These are phyloP conservation scores for Elsinoe arachidis DNA, from an alignment of 2,329 filamentous ascomycete genomes.

Conservation along the genomic window DNA sequence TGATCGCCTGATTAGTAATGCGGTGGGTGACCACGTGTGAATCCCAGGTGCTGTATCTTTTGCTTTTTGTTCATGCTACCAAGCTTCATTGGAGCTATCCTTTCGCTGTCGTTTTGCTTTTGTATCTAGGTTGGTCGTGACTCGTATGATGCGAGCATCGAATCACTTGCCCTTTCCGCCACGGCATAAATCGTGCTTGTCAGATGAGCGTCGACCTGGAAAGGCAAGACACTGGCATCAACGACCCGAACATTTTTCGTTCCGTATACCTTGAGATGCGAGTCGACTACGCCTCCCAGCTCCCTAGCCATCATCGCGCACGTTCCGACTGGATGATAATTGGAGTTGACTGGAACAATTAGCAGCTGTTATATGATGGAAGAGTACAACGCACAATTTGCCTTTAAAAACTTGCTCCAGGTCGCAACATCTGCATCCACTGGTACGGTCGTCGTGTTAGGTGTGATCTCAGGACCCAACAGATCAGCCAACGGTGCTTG, in stretches of 20 bases:
- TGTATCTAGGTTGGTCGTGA: too few relatives aligned
- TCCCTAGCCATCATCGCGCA: conserved; percentile 28
- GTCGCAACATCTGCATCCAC: too few relatives aligned
- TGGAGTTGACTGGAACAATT: conserved; percentile 18
- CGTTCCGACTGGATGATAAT: conserved; percentile 28
- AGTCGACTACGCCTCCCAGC: conserved; percentile 30
- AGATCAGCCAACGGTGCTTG: background rate
- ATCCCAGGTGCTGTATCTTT: too few relatives aligned
- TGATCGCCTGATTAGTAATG: too few relatives aligned
- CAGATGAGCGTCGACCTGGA: conserved; percentile 30
- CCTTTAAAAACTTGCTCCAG: too few relatives aligned
- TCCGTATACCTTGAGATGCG: conserved; percentile 27
- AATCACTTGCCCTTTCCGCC: conserved; percentile 28
- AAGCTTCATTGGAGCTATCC: too few relatives aligned
- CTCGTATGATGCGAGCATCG: conserved; percentile 16
- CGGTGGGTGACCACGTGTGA: too few relatives aligned
- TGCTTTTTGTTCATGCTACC: too few relatives aligned
- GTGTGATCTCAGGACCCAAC: too few relatives aligned
- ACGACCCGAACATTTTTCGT: conserved; percentile 29
- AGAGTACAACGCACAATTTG: too few relatives aligned
- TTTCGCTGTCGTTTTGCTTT: too few relatives aligned
- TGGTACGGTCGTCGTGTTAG: too few relatives aligned
- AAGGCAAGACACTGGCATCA: conserved; percentile 29
- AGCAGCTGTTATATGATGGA: background rate
- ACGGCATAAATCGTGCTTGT: conserved; percentile 30